Percentiles rank a stretch among this genome's conserved stretches.
These are phyloP conservation scores for Mesotaenium endlicherianum DNA, from an alignment of 139 green algal genomes.

Conservation along the genomic window DNA sequence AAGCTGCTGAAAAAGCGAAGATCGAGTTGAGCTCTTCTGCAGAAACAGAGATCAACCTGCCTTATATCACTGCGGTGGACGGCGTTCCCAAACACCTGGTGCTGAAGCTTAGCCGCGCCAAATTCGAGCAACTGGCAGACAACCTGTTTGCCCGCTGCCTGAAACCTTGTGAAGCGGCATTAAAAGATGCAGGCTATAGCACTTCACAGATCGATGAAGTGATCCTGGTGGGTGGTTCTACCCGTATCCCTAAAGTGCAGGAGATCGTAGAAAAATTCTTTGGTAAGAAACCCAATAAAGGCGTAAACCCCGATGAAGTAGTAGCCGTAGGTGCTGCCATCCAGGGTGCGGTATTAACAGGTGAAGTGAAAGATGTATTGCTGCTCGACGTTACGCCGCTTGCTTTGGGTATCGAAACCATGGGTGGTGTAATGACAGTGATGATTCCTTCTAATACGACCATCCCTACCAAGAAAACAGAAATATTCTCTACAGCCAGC, in stretches of 20 bases:
- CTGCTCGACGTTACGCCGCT: constrained; percentile 96
- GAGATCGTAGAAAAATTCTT: constrained; percentile 90
- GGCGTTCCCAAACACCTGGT: constrained; percentile 76
- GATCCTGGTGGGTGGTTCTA: constrained; percentile 95
- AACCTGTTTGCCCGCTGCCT: not conserved
- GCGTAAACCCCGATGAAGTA: constrained; percentile 97
- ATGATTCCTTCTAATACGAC: constrained; percentile 98
- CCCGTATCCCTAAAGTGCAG: constrained; percentile 91
- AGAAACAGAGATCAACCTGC: constrained; percentile 95
- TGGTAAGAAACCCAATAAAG: constrained; percentile 75
- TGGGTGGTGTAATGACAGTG: constrained; percentile 97
- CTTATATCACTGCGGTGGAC: constrained; percentile 97
- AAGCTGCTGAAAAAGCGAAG: constrained; percentile 94
- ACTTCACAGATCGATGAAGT: constrained; percentile 81
- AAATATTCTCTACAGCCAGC: constrained; percentile 97
- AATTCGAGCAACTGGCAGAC: constrained; percentile 54
- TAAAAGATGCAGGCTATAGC: constrained; percentile 80
- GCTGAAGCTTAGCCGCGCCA: constrained; percentile 72
- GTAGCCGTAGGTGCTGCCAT: constrained; percentile 95
- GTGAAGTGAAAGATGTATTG: constrained; percentile 95
- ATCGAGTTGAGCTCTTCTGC: constrained; percentile 81
- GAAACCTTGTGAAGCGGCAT: constrained; percentile 82
- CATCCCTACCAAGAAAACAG: constrained; percentile 98
- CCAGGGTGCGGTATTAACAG: constrained; percentile 88
- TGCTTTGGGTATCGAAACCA: constrained; percentile 95